A percentile compares a stretch with the other conserved stretches of the same genome.
These are phyloP conservation scores for Arabis alpina DNA, from an alignment of 345 rosid species.

Conservation along the genomic window DNA sequence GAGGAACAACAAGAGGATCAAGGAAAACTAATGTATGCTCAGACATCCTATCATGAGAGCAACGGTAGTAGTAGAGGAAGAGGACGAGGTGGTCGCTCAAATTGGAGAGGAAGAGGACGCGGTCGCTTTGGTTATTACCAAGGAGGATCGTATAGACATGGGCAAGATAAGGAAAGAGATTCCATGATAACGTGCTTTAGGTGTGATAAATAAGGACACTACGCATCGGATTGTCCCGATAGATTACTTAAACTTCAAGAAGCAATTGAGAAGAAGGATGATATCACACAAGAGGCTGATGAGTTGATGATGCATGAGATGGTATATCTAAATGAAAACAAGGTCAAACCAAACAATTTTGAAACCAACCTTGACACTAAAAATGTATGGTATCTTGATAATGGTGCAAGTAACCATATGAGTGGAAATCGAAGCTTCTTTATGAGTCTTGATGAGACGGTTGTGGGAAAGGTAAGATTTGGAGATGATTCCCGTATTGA, in stretches of 20 bases:
- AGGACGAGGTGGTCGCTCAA: neutral
- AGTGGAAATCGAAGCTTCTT: neutral
- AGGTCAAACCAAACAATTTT: neutral
- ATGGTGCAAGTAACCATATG: neutral
- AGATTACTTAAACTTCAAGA: neutral
- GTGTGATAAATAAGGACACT: neutral
- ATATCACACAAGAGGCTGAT: neutral
- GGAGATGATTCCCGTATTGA: neutral
- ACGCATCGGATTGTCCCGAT: neutral
- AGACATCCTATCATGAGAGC: neutral
- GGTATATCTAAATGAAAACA: neutral
- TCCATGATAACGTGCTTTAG: neutral
- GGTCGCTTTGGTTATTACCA: neutral
- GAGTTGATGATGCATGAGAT: neutral
- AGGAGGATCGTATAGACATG: neutral
- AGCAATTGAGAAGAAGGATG: neutral
- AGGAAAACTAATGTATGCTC: neutral
- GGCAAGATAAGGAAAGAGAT: neutral
- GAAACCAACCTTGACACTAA: neutral
- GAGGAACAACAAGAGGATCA: neutral
- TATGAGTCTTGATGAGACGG: rapidly evolving
- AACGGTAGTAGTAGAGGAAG: neutral
- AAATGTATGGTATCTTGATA: neutral
- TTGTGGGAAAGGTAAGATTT: neutral
- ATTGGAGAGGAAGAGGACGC: neutral